Evolutionary conservation across 2,329 filamentous ascomycete genomes (phyloP).

Genomic region (Huntiella savannae): DNA sequence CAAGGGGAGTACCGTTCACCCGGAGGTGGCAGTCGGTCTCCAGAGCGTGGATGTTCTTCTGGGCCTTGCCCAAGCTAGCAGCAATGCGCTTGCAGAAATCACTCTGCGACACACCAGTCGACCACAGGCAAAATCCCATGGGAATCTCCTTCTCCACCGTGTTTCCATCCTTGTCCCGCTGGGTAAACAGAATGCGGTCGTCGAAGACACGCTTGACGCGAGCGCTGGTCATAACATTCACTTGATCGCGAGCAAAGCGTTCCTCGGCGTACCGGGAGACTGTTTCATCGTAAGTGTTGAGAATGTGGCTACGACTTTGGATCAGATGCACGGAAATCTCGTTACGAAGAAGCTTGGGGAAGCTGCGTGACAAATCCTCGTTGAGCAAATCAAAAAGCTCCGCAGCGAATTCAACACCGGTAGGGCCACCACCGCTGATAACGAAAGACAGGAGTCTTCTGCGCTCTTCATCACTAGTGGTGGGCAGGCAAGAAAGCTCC

Average conservation of each 20-base stretch:
- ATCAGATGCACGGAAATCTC: constrained; percentile 97
- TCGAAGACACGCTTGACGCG: constrained; percentile 72
- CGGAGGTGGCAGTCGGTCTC: constrained; percentile 91
- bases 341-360: constrained; percentile 80
- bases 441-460: constrained; percentile 82
- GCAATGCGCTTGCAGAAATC: constrained; percentile 61
- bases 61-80: constrained; percentile 46
- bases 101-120: constrained; percentile 80
- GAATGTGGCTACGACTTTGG: constrained; percentile 80
- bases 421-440: constrained; percentile 86
- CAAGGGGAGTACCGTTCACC: constrained; percentile 69
- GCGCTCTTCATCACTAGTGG: constrained; percentile 73
- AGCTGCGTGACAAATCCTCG: constrained; percentile 69
- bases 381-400: constrained; percentile 93
- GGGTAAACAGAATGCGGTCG: constrained; percentile 77
- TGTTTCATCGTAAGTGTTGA: constrained; percentile 95
- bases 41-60: constrained; percentile 78
- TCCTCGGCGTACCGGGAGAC: constrained; percentile 83
- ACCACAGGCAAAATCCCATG: constrained; percentile 94
- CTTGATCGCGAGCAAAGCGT: constrained; percentile 74
- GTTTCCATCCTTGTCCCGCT: constrained; percentile 55
- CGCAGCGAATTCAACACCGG: constrained; percentile 92
- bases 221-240: constrained; percentile 82
- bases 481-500: constrained; percentile 81
- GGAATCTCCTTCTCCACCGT: constrained; percentile 80